A percentile compares a stretch with the other conserved stretches of the same genome.
These are phyloP conservation scores for Lentinula raphanica DNA, from an alignment of 768 basidiomycete genomes.

Conservation along the genomic window DNA sequence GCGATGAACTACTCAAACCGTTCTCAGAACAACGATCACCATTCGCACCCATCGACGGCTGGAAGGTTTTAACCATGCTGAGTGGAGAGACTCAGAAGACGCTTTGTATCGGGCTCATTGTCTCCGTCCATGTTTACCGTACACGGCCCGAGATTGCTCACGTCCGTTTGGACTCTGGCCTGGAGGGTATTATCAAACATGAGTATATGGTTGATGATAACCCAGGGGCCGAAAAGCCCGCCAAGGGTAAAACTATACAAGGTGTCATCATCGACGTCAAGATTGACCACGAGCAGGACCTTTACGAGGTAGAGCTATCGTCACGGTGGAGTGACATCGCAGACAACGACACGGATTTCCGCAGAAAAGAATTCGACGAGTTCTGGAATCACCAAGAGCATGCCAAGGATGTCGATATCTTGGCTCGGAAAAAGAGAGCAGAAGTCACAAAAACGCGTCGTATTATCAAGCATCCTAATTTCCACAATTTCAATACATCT, in stretches of 20 bases:
- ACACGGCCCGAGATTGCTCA: conserved; percentile 44
- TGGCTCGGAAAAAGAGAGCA: conserved; percentile 78
- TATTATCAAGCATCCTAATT: conserved; percentile 96
- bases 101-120: conserved; percentile 71
- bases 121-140: conserved; percentile 68
- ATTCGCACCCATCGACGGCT: conserved; percentile 60
- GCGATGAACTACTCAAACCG: conserved; percentile 75
- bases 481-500: conserved; percentile 87
- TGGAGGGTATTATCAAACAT: conserved; percentile 73
- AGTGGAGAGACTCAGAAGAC: conserved; percentile 86
- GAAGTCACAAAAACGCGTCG: conserved; percentile 76
- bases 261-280: conserved; percentile 75
- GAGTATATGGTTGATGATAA: conserved; percentile 52
- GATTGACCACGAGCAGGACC: conserved; percentile 52
- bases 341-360: conserved; percentile 58
- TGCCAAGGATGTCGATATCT: conserved; percentile 65
- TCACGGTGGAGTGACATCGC: conserved; percentile 56
- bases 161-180: conserved; percentile 87
- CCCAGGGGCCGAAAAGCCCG: conserved; percentile 37
- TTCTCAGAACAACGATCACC: conserved; percentile 68
- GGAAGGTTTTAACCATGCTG: conserved; percentile 92
- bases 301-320: conserved; percentile 71
- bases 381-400: conserved; percentile 62
- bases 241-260: conserved; percentile 75
- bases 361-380: conserved; percentile 50